Base-by-base conservation (phyloP, 2,329 filamentous ascomycete species). In the Rutstroemia sp. region DNA sequence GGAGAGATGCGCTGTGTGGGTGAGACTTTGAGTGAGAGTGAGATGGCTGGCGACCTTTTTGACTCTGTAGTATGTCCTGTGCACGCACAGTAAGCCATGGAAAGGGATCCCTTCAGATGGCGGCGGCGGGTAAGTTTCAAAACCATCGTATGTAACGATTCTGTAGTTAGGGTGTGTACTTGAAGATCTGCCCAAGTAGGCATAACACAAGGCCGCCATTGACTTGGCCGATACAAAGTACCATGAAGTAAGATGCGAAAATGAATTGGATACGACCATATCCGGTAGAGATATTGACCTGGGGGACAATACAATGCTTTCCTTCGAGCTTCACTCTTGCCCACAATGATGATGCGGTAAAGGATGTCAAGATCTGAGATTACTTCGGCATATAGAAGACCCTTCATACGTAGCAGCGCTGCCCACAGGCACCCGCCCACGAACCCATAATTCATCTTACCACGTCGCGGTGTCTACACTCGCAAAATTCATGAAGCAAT, bases 381-480 rank as follows among this genome's bases (percentile, higher is more conserved):
- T 34, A 34, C 30, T 42, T 42, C 39, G 19, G 19, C 39, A 42
- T 17, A 21, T 23, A 34, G 3, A 23, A 30, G 34, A 47, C 8
- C 25, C n/a, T 25, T 38, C 12, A 39, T 38, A 38, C 38, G 51
- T 38, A 49, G 40, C 45, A 49, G 30, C 36, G 21, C 39, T 14
- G 48, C 45, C 30, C 42, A 48, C 17, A 34, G 12, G 19, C 27
- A 21, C 16, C 27, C 17, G 34, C 23, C 23, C 19, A 49, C 25
- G 34, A 49, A 23, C 17, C 21, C 17, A 21, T 21, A 44, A 44
- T 44, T 44, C 10, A 34, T 34, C 30, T 34, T 23, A 44, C 46
- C 34, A 55, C 38, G 46, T 50, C 49, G 46, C 49, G 46, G 17
- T 36, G 52, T 50, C 40, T 44, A 23, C 38, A 14, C 21, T 54